These are phyloP conservation scores for Hygrocybe coccinea DNA, from an alignment of 768 basidiomycete genomes.

Conservation along the genomic window DNA sequence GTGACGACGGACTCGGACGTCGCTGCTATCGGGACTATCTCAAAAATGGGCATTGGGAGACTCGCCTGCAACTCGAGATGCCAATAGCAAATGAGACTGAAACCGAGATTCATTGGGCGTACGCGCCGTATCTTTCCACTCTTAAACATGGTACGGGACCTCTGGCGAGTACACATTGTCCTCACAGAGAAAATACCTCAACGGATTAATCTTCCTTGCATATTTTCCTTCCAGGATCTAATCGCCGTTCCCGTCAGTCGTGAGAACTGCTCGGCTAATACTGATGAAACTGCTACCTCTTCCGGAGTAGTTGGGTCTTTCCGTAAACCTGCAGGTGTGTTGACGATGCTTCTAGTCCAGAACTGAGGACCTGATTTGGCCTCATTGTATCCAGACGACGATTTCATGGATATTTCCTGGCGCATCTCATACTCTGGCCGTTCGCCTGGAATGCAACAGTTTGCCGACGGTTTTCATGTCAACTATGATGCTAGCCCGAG, in stretches of 20 bases:
- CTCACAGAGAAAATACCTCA: background rate
- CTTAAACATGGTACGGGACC: slow-evolving; percentile 25
- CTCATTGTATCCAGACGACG: slow-evolving; percentile 11
- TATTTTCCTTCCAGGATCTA: slow-evolving; percentile 24
- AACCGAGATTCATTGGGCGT: slow-evolving; percentile 24
- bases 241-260: slow-evolving; percentile 30
- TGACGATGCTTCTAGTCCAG: background rate
- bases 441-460: slow-evolving; percentile 19
- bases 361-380: background rate
- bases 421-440: slow-evolving; percentile 28
- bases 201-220: background rate
- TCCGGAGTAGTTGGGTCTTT: background rate
- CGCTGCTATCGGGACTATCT: slow-evolving; percentile 24
- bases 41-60: slow-evolving; percentile 29
- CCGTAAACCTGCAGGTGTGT: background rate
- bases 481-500: slow-evolving; percentile 21
- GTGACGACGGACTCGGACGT: slow-evolving; percentile 13
- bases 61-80: slow-evolving; percentile 22
- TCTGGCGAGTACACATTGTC: slow-evolving; percentile 17
- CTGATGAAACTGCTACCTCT: background rate
- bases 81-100: slow-evolving; percentile 7
- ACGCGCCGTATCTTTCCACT: slow-evolving; percentile 29
- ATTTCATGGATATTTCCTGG: slow-evolving; percentile 32
- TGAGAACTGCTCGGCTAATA: slow-evolving; percentile 19
- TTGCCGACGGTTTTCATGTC: slow-evolving; percentile 13